Conservation (phyloP, 352 stramenopile genomes). For the Phytophthora aleatoria region DNA sequence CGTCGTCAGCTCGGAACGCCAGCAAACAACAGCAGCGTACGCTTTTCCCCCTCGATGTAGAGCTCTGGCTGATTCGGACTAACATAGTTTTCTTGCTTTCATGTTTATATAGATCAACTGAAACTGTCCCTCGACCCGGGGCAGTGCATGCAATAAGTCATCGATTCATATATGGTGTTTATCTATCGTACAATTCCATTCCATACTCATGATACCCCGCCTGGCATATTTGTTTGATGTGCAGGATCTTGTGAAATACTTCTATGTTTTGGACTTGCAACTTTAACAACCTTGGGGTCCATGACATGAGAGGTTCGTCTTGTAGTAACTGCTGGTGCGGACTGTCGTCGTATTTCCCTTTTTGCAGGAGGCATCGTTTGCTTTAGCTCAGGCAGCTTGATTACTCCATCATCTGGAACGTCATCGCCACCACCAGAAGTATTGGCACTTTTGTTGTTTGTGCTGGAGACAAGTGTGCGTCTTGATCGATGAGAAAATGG, state of each 20-base stretch:
- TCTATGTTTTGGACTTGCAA: conserved; percentile 18
- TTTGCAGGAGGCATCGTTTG: conserved; percentile 11
- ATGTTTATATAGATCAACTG: conserved; percentile 10
- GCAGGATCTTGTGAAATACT: not conserved
- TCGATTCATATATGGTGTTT: not conserved
- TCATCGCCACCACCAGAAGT: not conserved
- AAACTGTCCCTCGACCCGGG: conserved; percentile 11
- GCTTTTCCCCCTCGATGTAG: not conserved
- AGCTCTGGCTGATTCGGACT: not conserved
- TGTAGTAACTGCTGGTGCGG: conserved; percentile 8
- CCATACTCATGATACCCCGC: not conserved
- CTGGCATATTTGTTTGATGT: not conserved
- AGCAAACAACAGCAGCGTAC: conserved; percentile 14
- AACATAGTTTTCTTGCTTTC: not conserved
- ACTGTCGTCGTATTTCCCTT: conserved; percentile 19
- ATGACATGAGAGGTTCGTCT: conserved; percentile 10
- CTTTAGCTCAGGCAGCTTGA: conserved; percentile 4
- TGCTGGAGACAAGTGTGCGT: conserved; percentile 16
- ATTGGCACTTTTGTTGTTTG: not conserved
- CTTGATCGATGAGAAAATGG: conserved; percentile 15
- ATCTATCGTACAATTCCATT: not conserved
- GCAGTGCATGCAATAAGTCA: conserved; percentile 12
- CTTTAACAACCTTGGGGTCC: conserved; percentile 15
- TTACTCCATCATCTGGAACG: conserved; percentile 2
- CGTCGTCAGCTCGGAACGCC: not conserved